phyloP scores from a whole-genome alignment of 768 basidiomycete species.

The Galerina marginata region DNA sequence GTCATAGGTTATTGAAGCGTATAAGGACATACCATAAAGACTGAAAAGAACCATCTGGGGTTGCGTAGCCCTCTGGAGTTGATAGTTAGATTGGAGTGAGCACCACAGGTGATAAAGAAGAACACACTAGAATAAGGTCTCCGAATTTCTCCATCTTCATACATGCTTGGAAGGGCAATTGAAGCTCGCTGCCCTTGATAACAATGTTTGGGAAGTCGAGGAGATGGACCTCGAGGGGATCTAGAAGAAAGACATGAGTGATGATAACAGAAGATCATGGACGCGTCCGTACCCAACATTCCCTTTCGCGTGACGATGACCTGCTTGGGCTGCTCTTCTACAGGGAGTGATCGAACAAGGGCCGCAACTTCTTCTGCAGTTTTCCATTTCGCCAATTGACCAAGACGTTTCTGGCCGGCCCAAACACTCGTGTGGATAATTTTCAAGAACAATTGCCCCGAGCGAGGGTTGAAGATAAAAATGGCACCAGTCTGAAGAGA shows the following conservation, averaged over 20 bases:
- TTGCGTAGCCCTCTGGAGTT: slow-evolving; percentile 84
- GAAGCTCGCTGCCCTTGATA: slow-evolving; percentile 98
- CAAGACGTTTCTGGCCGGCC: slow-evolving; percentile 99
- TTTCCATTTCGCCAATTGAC: slow-evolving; percentile 99
- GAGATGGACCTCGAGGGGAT: slow-evolving; percentile 96
- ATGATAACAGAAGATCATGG: not conserved
- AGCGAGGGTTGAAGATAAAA: slow-evolving; percentile 99
- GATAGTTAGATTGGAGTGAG: slow-evolving; percentile 14
- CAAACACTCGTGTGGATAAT: slow-evolving; percentile 99
- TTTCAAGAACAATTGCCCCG: slow-evolving; percentile 97
- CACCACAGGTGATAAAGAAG: not conserved
- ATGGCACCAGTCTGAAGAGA: slow-evolving; percentile 80
- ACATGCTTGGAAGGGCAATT: slow-evolving; percentile 98
- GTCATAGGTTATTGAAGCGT: not conserved
- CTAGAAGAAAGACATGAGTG: slow-evolving; percentile 37
- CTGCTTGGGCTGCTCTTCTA: slow-evolving; percentile 99
- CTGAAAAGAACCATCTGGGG: slow-evolving; percentile 99
- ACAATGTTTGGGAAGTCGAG: slow-evolving; percentile 99
- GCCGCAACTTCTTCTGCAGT: slow-evolving; percentile 99
- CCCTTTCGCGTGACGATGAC: slow-evolving; percentile 99
- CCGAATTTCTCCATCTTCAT: slow-evolving; percentile 99
- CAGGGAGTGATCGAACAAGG: slow-evolving; percentile 94
- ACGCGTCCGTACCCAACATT: slow-evolving; percentile 79
- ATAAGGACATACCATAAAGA: slow-evolving; percentile 71
- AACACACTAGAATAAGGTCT: slow-evolving; percentile 84